phyloP scores from a whole-genome alignment of 768 basidiomycete species.

The Clathrus columnatus region DNA sequence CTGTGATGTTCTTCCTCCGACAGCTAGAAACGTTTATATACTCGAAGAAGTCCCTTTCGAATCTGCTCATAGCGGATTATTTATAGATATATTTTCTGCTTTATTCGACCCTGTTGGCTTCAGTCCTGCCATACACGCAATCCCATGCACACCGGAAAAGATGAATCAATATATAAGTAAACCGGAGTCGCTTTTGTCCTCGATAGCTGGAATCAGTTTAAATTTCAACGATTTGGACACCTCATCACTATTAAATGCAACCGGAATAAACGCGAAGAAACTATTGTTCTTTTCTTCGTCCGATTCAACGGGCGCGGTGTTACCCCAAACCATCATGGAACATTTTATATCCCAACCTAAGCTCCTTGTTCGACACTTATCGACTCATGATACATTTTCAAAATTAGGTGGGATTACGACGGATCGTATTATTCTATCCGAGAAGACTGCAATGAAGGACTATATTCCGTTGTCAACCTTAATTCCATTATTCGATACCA shows the following conservation, averaged over 20 bases:
- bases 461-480: constrained; percentile 45
- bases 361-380: constrained; percentile 52
- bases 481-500: constrained; percentile 31
- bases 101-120: constrained; percentile 33
- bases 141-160: constrained; percentile 50
- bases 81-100: constrained; percentile 53
- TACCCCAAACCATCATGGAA: constrained; percentile 45
- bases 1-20: constrained; percentile 46
- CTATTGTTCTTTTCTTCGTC: constrained; percentile 56
- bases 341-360: constrained; percentile 42
- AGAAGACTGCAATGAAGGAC: constrained; percentile 29
- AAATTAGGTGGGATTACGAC: constrained; percentile 62
- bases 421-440: constrained; percentile 58
- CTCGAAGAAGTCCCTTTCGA: constrained; percentile 68
- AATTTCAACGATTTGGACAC: constrained; percentile 15
- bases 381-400: constrained; percentile 68
- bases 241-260: no score
- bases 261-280: constrained; percentile 39
- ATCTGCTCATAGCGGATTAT: constrained; percentile 54
- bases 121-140: constrained; percentile 37
- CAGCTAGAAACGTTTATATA: constrained; percentile 55
- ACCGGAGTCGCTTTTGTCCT: constrained; percentile 35
- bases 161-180: constrained; percentile 42
- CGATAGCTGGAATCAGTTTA: constrained; percentile 24
- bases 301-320: constrained; percentile 39